Percentiles rank a stretch among this genome's conserved stretches.
Conservation (phyloP, 2,329 filamentous ascomycete species). For the Fusarium buxicola region DNA sequence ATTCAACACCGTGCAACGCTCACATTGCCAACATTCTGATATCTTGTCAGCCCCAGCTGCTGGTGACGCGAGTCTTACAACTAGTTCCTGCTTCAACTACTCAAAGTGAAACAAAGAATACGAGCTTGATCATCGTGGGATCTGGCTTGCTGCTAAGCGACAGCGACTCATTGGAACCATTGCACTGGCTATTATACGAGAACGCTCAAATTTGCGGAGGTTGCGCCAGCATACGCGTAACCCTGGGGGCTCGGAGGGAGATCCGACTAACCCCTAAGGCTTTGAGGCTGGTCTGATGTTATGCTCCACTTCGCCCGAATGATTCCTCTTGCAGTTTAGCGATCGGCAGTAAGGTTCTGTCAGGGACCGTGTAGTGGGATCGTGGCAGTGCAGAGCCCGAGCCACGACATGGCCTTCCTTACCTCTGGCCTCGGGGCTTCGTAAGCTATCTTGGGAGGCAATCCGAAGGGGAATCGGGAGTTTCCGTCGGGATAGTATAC, state of each 20-base stretch:
- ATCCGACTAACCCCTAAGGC: conserved; percentile 23
- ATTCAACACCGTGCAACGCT: no score
- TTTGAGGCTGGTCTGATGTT: conserved; percentile 22
- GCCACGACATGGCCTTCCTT: conserved; percentile 6
- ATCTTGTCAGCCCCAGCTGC: no score
- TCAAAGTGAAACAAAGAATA: conserved; percentile 1
- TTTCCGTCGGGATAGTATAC: no score
- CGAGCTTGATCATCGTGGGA: background rate
- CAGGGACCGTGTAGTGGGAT: conserved; percentile 7
- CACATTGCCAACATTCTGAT: no score
- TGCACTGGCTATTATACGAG: background rate
- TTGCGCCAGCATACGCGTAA: conserved; percentile 44
- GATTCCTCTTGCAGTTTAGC: conserved; percentile 31
- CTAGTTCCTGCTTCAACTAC: no score
- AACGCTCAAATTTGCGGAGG: conserved; percentile 15
- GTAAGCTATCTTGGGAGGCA: conserved; percentile 26
- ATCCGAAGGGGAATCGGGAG: background rate
- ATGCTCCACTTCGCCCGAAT: conserved; percentile 26
- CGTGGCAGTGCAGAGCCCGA: conserved; percentile 37
- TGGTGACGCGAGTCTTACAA: no score
- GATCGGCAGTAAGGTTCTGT: conserved; percentile 32
- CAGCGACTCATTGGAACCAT: background rate
- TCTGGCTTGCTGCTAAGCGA: conserved; percentile 2
- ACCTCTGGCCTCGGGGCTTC: conserved; percentile 17
- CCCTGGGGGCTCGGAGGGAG: background rate